phyloP scores from a whole-genome alignment of 176 grass and related monocot genomes.

The Zoysia japonica region DNA sequence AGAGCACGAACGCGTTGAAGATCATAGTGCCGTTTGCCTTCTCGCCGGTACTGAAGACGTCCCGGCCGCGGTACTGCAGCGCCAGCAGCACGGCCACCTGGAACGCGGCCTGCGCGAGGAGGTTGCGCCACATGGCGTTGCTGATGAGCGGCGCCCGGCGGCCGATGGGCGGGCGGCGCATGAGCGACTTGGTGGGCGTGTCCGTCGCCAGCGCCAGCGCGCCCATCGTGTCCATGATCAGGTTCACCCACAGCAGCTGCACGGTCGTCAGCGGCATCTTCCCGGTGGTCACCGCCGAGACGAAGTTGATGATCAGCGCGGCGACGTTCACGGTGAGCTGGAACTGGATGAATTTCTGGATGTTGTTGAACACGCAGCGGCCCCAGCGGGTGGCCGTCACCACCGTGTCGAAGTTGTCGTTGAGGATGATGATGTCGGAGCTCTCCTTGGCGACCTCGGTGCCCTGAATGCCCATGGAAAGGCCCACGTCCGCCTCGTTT shows the following conservation, averaged over 20 bases:
- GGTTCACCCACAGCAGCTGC: constrained; percentile 84
- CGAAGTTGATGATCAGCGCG: constrained; percentile 62
- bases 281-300: constrained; percentile 45
- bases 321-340: constrained; percentile 84
- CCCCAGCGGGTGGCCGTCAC: constrained; percentile 75
- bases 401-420: constrained; percentile 85
- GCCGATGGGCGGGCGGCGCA: constrained; percentile 60
- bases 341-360: constrained; percentile 91
- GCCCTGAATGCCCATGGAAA: constrained; percentile 87
- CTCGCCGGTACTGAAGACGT: constrained; percentile 36
- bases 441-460: constrained; percentile 90
- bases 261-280: constrained; percentile 62
- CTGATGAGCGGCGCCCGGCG: constrained; percentile 77
- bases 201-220: constrained; percentile 68
- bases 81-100: constrained; percentile 62
- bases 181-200: constrained; percentile 49
- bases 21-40: constrained; percentile 73
- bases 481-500: constrained; percentile 79
- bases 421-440: constrained; percentile 78
- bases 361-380: constrained; percentile 78
- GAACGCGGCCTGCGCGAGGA: constrained; percentile 56
- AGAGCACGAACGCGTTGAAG: constrained; percentile 92
- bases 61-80: constrained; percentile 55
- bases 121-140: constrained; percentile 88
- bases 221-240: constrained; percentile 91